phyloP scores from a whole-genome alignment of 495 filamentous ascomycete genomes.

The Annulohypoxylon moriforme region DNA sequence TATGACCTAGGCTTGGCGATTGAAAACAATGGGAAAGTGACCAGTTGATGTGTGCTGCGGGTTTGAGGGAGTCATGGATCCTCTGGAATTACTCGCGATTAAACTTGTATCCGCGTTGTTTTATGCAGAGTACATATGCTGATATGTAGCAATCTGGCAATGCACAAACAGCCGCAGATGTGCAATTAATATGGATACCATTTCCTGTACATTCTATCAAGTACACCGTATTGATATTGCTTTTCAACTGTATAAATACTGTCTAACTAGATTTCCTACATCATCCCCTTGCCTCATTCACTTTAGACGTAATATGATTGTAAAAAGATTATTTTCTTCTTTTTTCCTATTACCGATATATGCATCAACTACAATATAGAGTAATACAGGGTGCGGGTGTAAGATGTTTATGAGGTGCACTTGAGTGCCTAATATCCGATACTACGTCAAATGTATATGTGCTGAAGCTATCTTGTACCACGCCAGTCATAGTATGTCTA shows the following conservation, averaged over 20 bases:
- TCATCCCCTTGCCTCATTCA: not conserved
- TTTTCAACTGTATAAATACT: not conserved
- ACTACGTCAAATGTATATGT: no score
- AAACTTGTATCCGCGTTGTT: constrained; percentile 23
- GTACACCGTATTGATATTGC: not conserved
- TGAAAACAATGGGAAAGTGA: constrained; percentile 10
- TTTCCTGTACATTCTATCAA: not conserved
- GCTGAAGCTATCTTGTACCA: not conserved
- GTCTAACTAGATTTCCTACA: not conserved
- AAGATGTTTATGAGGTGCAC: no score
- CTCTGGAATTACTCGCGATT: constrained; percentile 15
- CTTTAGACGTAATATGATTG: not conserved
- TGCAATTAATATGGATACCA: constrained; percentile 18
- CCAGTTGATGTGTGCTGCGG: not conserved
- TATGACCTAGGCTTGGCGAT: constrained; percentile 15
- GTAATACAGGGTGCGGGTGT: not conserved
- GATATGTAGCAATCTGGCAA: no score
- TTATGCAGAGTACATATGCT: constrained; percentile 36
- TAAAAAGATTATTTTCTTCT: not conserved
- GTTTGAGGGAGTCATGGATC: constrained; percentile 7
- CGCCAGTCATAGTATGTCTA: not conserved
- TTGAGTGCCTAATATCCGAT: no score
- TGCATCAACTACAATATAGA: not conserved
- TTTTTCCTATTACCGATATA: not conserved
- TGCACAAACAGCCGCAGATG: constrained; percentile 30